Conservation (phyloP, 306 rosid genomes). For the Medicago lupulina region DNA sequence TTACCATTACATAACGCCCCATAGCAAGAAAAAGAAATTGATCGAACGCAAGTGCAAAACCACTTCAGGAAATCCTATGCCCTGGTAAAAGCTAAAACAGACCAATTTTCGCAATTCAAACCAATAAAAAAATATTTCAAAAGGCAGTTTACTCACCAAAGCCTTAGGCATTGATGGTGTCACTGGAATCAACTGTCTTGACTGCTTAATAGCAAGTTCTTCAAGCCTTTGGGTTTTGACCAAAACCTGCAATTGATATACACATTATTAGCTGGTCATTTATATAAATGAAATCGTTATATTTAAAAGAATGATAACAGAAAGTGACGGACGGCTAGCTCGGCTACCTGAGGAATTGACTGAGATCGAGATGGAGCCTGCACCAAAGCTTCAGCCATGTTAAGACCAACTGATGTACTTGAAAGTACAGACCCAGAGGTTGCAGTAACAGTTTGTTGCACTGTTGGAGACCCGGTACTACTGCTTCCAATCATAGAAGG, state of each 20-base stretch:
- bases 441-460: slow-evolving; percentile 61
- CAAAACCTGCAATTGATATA: slow-evolving; percentile 57
- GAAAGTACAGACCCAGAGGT: slow-evolving; percentile 56
- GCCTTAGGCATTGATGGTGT: slow-evolving; percentile 91
- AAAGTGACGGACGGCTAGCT: slow-evolving; percentile 25
- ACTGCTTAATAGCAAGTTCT: slow-evolving; percentile 94
- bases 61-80: not conserved
- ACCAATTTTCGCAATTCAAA: slow-evolving; percentile 31
- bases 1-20: not conserved
- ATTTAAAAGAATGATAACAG: slow-evolving; percentile 3
- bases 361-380: slow-evolving; percentile 86
- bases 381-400: slow-evolving; percentile 97
- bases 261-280: slow-evolving; percentile 28
- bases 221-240: slow-evolving; percentile 95
- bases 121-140: slow-evolving; percentile 35
- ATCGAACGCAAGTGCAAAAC: not conserved
- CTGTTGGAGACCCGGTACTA: slow-evolving; percentile 61
- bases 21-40: not conserved
- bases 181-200: slow-evolving; percentile 95
- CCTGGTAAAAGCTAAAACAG: slow-evolving; percentile 4
- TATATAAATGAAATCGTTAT: slow-evolving; percentile 19
- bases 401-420: slow-evolving; percentile 72
- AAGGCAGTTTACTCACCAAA: slow-evolving; percentile 59
- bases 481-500: slow-evolving; percentile 74
- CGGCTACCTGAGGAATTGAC: slow-evolving; percentile 77